phyloP scores from a whole-genome alignment of 345 rosid species.

The Nasturtium officinale region DNA sequence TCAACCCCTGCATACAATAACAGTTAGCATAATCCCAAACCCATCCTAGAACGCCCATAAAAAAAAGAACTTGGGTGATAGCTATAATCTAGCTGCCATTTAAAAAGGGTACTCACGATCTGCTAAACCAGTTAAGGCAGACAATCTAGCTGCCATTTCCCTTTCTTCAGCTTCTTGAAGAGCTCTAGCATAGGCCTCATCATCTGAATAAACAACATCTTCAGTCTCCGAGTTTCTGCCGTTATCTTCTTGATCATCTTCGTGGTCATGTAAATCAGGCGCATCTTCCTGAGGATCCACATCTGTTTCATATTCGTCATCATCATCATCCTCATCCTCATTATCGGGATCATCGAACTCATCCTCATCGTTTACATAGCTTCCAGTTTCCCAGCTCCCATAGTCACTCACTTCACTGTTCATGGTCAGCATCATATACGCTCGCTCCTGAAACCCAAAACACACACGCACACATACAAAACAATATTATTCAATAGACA shows the following conservation, averaged over 20 bases:
- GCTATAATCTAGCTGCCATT: neutral
- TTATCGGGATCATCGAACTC: constrained; percentile 63
- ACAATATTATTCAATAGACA: constrained; percentile 15
- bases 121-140: constrained; percentile 70
- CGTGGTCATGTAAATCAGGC: constrained; percentile 57
- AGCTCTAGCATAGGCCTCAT: constrained; percentile 92
- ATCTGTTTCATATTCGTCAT: constrained; percentile 46
- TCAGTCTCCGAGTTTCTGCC: constrained; percentile 51
- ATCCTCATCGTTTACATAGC: constrained; percentile 66
- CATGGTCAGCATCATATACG: constrained; percentile 85
- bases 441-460: constrained; percentile 65
- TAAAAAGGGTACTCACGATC: constrained; percentile 50
- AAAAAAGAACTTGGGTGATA: constrained; percentile 3
- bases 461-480: neutral
- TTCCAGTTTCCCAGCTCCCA: constrained; percentile 84
- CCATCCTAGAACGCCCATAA: neutral
- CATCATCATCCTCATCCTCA: constrained; percentile 53
- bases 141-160: constrained; percentile 75
- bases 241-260: constrained; percentile 46
- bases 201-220: constrained; percentile 62
- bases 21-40: constrained; percentile 24
- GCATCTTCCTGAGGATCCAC: constrained; percentile 60
- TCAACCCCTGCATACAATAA: constrained; percentile 59
- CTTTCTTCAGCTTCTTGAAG: constrained; percentile 93
- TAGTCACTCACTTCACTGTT: constrained; percentile 67